Conservation (phyloP, 768 basidiomycete genomes). For the Hypholoma fasciculare region DNA sequence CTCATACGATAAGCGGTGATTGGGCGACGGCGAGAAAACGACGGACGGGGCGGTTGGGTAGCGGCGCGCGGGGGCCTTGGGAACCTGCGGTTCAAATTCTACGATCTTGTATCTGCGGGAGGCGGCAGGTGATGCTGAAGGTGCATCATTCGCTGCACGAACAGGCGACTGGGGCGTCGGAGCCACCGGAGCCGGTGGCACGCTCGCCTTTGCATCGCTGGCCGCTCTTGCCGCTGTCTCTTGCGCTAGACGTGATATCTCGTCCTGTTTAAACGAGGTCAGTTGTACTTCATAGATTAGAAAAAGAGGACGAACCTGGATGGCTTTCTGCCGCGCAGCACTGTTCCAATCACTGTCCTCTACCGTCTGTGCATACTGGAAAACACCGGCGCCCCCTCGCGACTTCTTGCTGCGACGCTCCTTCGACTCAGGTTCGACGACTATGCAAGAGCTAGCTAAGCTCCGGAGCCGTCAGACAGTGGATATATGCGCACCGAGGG, state of each 20-base stretch:
- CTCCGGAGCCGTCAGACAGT: conserved; percentile 1
- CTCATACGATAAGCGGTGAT: neutral
- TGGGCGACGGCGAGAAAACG: neutral
- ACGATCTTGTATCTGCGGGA: conserved; percentile 55
- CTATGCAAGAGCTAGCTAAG: conserved; percentile 29
- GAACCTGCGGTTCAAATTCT: conserved; percentile 23
- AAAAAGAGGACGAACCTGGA: conserved; percentile 51
- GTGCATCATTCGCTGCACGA: conserved; percentile 26
- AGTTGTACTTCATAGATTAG: neutral
- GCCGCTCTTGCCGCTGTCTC: conserved; percentile 28
- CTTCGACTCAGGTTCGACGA: conserved; percentile 50
- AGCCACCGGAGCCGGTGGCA: conserved; percentile 4
- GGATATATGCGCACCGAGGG: conserved; percentile 53
- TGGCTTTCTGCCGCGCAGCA: conserved; percentile 50
- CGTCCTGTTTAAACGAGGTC: conserved; percentile 39
- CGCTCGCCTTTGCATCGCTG: conserved; percentile 15
- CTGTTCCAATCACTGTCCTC: conserved; percentile 71
- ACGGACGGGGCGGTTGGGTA: conserved; percentile 43
- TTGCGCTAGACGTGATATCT: conserved; percentile 54
- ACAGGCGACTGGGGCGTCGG: conserved; percentile 11
- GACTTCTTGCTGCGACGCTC: conserved; percentile 55
- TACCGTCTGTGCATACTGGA: conserved; percentile 81
- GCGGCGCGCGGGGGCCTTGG: conserved; percentile 24
- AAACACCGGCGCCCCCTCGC: conserved; percentile 56
- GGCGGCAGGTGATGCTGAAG: conserved; percentile 17